Evolutionary conservation across 2,329 filamentous ascomycete genomes (phyloP), one percentile per base, ranked within the genome.

Genomic region (Fusarium piperis): DNA sequence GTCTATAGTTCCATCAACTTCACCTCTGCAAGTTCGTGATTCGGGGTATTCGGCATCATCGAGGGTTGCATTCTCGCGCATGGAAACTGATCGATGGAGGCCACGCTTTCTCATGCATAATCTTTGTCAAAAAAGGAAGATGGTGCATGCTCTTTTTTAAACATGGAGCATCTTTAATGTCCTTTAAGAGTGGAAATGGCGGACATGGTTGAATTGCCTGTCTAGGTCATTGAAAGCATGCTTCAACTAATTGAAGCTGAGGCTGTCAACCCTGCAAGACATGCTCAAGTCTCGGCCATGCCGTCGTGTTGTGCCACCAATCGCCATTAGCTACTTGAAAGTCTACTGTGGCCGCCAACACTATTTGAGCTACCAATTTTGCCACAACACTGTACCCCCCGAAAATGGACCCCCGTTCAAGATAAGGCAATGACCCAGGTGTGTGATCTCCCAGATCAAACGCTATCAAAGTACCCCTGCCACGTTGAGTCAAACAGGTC

Each of bases 401-500:
- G n/a, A n/a, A n/a, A n/a, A 23, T 23, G 23, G 23, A 23, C 23
- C 23, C 3, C 23, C 23, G 23, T 23, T 23, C 23, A 23, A 23
- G 23, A 23, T 30, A 46, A 10, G 10, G 16, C 2, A 8, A 10
- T 13, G 16, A 18, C 1, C 4, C 26, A 30, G 4, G 26, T 5
- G 30, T 2, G 6, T 53, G 3, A 9, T 8, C 51, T 8, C 3
- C 23, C 23, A 35, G 11, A 18, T 16, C 18, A 56, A 15, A 28
- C 11, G 5, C 16, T 20, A 15, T 20, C 41, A 28, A 59, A 36
- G 3, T 51, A 32, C 15, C 30, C 35, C 1, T 33, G 30, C 57
- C 57, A 59, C 13, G 41, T 18, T 9, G 39, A n/a, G 11, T 59
- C 62, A 52, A 67, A 55, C 13, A 71, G 18, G 9, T 71, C 66